Evolutionary conservation across 306 rosid genomes (phyloP), one percentile per base, ranked within the genome.

Genomic region (Hippophae tibetana): DNA sequence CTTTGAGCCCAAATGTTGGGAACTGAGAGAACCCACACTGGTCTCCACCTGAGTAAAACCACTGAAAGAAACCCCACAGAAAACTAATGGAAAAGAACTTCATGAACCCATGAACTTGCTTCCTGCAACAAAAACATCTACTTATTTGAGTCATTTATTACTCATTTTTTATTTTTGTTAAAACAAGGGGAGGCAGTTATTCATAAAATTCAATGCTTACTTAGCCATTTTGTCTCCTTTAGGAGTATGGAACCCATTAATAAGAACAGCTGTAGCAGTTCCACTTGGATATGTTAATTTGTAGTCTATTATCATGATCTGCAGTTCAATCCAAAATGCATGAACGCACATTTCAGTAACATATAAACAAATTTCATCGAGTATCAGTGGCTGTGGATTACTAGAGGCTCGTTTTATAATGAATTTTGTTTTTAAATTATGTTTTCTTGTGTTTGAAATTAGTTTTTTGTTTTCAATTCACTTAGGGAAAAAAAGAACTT

Each of bases 241-340:
- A 26, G 90, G 79, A 12, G 99, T 93, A 63, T 93, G 99, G 66
- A 93, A 93, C 38, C 96, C 96, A 43, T 93, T 93, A 54, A 93
- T 93, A 42, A 93, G 99, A 77, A 93, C 90, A 57, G 97, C 99
- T 61, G 99, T 93, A 40, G 99, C 99, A 72, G 99, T 88, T 77
- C 99, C 99, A 63, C 95, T 93, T 14, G 99, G 99, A 71, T 88
- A 93, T 6, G 89, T 27, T 62, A 93, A 74, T 52, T 88, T 88
- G 76, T 86, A 93, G 81, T 93, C 97, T 65, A 93, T 79, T 50
- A 93, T 84, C 99, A 93, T 93, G 31, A 93, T 84, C 99, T 93
- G 89, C 75, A 54, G 56, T 65, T 70, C 38, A 77, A 57, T 47
- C 55, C 27, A 71, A 71, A 56, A 23, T n/a, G 12, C 73, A 69